Evolutionary conservation across 345 rosid genomes (phyloP), one percentile per base, ranked within the genome.

Genomic region (Rhodomyrtus tomentosa): DNA sequence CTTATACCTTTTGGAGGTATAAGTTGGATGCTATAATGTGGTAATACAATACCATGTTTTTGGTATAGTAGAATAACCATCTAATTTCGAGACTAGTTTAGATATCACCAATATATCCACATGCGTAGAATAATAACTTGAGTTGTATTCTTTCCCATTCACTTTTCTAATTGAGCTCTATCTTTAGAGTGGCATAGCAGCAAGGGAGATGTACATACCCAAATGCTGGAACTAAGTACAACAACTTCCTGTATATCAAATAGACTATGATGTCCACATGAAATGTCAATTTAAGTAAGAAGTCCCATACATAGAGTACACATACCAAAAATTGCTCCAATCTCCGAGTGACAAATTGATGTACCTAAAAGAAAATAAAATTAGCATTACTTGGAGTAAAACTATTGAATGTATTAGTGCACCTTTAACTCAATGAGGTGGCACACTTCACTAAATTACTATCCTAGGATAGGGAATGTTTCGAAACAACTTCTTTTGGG

Each of bases 311-410:
- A 81, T 4, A 81, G 82, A 45, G 55, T 81, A 50, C 38, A 42
- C 84, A 86, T 88, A 96, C 99, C 98, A 96, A 91, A 88, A 91
- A 93, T 87, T 96, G 99, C 89, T 96, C 98, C 84, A 95, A 87
- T 92, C 99, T 93, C 87, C 99, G 90, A 84, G 92, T 92, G 81
- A 96, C 97, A 92, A 95, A 96, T 62, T 89, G 94, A 87, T 91
- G 88, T 49, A 89, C 98, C 99, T 96, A 84, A 45, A 83, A 59
- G 52, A 84, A 82, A 62, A 59, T 59, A 51, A 38, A 58, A 84
- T 68, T 55, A 83, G 79, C 51, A 82, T 50, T 49, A 81, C 79
- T 68, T 36, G 79, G 11, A 68, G 79, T 18, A 18, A 68, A 42
- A 68, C 79, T 68, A 68, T 9, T 42, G 32, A 68, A 32, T 68